These are phyloP conservation scores for Houttuynia cordata DNA, from an alignment of 164 flowering plant species.

Conservation along the genomic window DNA sequence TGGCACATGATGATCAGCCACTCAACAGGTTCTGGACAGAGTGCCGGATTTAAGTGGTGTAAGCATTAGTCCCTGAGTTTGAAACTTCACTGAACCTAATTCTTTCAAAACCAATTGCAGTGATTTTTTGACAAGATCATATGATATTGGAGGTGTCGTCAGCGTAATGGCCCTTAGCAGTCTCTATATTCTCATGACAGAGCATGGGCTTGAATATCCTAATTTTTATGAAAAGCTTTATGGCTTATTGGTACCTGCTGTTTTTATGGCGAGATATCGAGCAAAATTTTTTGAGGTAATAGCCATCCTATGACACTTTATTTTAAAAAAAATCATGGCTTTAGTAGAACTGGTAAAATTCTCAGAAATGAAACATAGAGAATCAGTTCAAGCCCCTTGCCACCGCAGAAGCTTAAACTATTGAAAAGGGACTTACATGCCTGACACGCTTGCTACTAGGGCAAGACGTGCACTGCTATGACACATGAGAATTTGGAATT, in stretches of 20 bases:
- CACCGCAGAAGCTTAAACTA: no score
- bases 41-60: background rate
- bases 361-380: no score
- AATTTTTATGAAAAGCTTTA: conserved; percentile 90
- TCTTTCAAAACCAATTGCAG: conserved; percentile 33
- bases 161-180: conserved; percentile 98
- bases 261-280: conserved; percentile 83
- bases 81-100: background rate
- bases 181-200: conserved; percentile 78
- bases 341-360: no score
- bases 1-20: no score
- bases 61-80: background rate
- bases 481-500: no score
- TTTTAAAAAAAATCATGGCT: no score
- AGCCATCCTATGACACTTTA: background rate
- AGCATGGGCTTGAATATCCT: conserved; percentile 88
- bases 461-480: no score
- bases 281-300: conserved; percentile 80
- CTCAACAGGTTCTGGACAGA: background rate
- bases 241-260: conserved; percentile 63
- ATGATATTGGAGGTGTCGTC: conserved; percentile 92
- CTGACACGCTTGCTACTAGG: no score
- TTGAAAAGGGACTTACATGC: no score
- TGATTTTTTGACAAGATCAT: conserved; percentile 90
- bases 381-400: no score